Evolutionary conservation across 2,329 filamentous ascomycete species (phyloP).

Genomic region (Trichoderma brevicompactum): DNA sequence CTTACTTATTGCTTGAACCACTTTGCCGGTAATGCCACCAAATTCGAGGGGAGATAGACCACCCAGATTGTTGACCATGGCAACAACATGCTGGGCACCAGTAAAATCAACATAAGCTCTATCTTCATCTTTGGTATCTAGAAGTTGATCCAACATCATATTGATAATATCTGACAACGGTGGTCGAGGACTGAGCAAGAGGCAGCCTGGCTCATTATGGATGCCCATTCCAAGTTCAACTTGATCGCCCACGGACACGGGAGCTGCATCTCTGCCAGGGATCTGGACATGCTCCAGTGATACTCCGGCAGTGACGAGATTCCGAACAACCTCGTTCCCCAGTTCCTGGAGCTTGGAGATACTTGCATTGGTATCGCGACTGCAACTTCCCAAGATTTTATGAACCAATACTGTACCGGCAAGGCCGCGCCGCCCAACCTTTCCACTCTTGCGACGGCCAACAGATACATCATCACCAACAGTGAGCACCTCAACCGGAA

Average conservation of each 20-base stretch:
- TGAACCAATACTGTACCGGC: not conserved
- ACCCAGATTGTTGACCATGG: not conserved
- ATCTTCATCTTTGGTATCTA: not conserved
- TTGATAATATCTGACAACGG: not conserved
- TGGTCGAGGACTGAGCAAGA: not conserved
- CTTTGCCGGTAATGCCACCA: not conserved
- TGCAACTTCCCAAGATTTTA: not conserved
- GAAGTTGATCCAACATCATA: conserved; percentile 1
- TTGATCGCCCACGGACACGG: not conserved
- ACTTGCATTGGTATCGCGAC: not conserved
- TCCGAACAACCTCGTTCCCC: not conserved
- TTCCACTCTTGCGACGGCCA: conserved; percentile 15
- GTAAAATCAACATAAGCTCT: conserved; percentile 1
- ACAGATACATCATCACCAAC: conserved; percentile 8
- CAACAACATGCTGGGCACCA: not conserved
- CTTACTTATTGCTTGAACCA: not conserved
- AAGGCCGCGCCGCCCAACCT: not conserved
- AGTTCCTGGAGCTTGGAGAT: not conserved
- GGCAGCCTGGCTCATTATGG: not conserved
- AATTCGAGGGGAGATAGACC: not conserved
- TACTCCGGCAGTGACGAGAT: not conserved
- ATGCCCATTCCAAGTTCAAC: conserved; percentile 3
- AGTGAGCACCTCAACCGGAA: conserved; percentile 4
- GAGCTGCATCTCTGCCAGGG: not conserved
- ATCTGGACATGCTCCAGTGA: not conserved